phyloP scores from a whole-genome alignment of 805 yeast genomes.

The Lipomyces lipofer region DNA sequence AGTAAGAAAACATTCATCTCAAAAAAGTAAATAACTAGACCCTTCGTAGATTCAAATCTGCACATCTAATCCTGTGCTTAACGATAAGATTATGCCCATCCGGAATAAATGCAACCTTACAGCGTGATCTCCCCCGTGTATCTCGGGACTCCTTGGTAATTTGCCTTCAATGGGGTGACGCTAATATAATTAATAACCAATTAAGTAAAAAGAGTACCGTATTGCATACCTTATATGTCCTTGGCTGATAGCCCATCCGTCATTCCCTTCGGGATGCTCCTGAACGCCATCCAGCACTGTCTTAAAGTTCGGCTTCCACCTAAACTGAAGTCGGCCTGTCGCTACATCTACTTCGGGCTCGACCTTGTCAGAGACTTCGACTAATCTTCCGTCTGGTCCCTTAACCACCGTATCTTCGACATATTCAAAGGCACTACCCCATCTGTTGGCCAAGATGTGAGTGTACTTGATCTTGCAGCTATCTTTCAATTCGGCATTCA shows the following conservation, averaged over 20 bases:
- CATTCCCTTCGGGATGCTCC: conserved; percentile 52
- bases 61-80: background rate
- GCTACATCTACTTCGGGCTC: conserved; percentile 53
- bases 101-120: conserved; percentile 39
- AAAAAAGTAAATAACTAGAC: no score
- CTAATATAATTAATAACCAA: conserved; percentile 41
- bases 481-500: conserved; percentile 54
- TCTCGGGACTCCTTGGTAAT: conserved; percentile 56
- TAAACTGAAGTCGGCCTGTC: conserved; percentile 48
- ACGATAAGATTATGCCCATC: background rate
- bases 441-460: conserved; percentile 76
- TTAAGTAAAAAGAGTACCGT: background rate
- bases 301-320: conserved; percentile 83
- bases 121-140: conserved; percentile 57
- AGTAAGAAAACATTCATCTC: no score
- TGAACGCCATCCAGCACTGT: conserved; percentile 58
- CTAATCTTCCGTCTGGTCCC: conserved; percentile 14
- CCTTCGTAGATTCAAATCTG: background rate
- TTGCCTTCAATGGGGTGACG: conserved; percentile 72
- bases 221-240: conserved; percentile 59
- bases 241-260: conserved; percentile 66
- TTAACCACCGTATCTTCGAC: conserved; percentile 28
- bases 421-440: conserved; percentile 65
- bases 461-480: conserved; percentile 69
- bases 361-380: conserved; percentile 21